Evolutionary conservation across 805 yeast species (phyloP), one percentile per base, ranked within the genome.

Genomic region (Pichia exigua): DNA sequence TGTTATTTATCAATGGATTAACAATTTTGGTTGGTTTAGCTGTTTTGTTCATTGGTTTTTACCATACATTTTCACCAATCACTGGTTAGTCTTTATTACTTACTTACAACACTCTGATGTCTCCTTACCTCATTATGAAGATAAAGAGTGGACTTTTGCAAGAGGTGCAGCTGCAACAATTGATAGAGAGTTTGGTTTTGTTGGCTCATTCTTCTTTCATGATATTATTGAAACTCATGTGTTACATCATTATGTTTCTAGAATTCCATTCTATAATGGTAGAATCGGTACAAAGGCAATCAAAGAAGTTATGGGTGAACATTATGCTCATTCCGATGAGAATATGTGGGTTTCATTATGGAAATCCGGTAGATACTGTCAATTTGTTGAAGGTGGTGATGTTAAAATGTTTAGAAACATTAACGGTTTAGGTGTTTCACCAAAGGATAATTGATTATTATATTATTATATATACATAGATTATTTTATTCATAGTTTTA

Each of bases 211-310:
- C 75, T 73, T 85, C 62, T 84, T 87, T 81, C 96, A 87, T 69
- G 95, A 86, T 66, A 87, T 87, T 64, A 87, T 87, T 64, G 96
- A 87, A 72, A 88, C 96, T 49, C 96, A 87, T 66, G 95, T 88
- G 50, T 76, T 85, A 61, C 96, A 87, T 72, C 96, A 87, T 71
- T 88, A 78, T 68, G 82, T 79, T 57, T 83, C 91, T 12, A 75
- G 95, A 68, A 86, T 87, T 59, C 96, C 96, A 46, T 88, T 88
- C 73, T 87, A 87, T 76, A 83, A 86, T 61, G 95, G 84, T n/a
- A 77, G 92, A 67, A 81, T 79, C 63, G 94, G 86, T 46, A 76
- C 88, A 54, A 88, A 72, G 55, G 92, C 87, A 50, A 83, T 87
- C 69, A 80, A 82, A 72, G 80, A 82, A 68, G 92, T 85, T 54